Evolutionary conservation across 2,329 filamentous ascomycete species (phyloP), one percentile per base, ranked within the genome.

Genomic region (Botryotinia calthae): DNA sequence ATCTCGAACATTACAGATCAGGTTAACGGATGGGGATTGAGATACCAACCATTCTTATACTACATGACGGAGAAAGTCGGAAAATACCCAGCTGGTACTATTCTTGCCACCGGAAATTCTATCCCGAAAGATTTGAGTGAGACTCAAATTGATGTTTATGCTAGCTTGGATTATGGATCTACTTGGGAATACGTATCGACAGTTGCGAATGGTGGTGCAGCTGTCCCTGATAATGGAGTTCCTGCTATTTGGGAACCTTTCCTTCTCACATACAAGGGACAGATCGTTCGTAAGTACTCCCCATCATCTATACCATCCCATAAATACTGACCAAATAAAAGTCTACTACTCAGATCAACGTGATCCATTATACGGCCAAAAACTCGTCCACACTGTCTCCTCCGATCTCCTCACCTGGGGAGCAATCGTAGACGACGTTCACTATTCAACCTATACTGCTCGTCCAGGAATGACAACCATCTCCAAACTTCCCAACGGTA

Each of bases 211-310:
- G 91, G 91, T 48, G 84, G 85, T 64, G 89, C 90, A 2, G 77
- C 83, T 0, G 87, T 90, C 4, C 85, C 88, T 28, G 65, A 79
- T 78, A 91, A 93, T 77, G 90, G 89, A 1, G 80, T 89, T 54
- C 91, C 89, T 0, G 89, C 90, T 0, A 88, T 93, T 31, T 93
- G 91, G 91, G 91, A 93, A 80, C 91, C 91, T 0, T 92, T 91
- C 80, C 81, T 93, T 59, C 79, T 88, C 80, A 83, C 86, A 62
- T 85, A 89, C 79, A 82, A 91, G 72, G 84, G 87, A 70, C 83
- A 87, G 69, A 82, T 93, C 28, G 85, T 93, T 51, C 46, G 71
- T 72, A 63, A 69, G 65, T 72, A 10, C 14, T 28, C 40, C 10
- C 59, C 31, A 16, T 22, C 16, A 18, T 31, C 12, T 37, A n/a